phyloP scores from a whole-genome alignment of 2,329 filamentous ascomycete genomes.

The Talaromyces verruculosus region DNA sequence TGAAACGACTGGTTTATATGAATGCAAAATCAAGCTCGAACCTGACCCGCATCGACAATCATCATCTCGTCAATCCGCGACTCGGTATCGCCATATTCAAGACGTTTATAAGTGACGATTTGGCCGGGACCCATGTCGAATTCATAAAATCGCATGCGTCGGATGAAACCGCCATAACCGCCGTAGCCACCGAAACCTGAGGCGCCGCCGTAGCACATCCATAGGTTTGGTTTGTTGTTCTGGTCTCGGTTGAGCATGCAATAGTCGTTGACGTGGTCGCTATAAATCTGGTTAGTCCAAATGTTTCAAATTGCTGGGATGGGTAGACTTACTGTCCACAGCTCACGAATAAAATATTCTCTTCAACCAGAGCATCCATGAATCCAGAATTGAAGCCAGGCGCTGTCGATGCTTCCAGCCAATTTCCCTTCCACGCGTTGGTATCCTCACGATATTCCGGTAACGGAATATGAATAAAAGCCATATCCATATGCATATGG shows the following conservation, averaged over 20 bases:
- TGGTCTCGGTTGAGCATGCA: constrained; percentile 68
- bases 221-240: constrained; percentile 66
- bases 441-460: constrained; percentile 72
- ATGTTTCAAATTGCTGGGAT: neutral
- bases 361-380: constrained; percentile 79
- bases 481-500: constrained; percentile 89
- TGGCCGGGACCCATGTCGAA: constrained; percentile 87
- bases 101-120: constrained; percentile 87
- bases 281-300: constrained; percentile 36
- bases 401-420: constrained; percentile 81
- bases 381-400: constrained; percentile 91
- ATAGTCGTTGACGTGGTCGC: constrained; percentile 96
- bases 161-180: constrained; percentile 81
- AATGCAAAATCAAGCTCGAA: constrained; percentile 22
- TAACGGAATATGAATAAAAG: constrained; percentile 95
- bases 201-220: constrained; percentile 98
- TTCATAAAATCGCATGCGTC: constrained; percentile 84
- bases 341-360: constrained; percentile 82
- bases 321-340: constrained; percentile 73
- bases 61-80: constrained; percentile 59
- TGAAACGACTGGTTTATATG: neutral
- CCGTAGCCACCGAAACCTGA: constrained; percentile 93
- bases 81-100: constrained; percentile 64
- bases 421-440: constrained; percentile 66
- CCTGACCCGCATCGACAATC: constrained; percentile 57